phyloP scores from a whole-genome alignment of 2,329 filamentous ascomycete genomes.

The Amphichorda felina region DNA sequence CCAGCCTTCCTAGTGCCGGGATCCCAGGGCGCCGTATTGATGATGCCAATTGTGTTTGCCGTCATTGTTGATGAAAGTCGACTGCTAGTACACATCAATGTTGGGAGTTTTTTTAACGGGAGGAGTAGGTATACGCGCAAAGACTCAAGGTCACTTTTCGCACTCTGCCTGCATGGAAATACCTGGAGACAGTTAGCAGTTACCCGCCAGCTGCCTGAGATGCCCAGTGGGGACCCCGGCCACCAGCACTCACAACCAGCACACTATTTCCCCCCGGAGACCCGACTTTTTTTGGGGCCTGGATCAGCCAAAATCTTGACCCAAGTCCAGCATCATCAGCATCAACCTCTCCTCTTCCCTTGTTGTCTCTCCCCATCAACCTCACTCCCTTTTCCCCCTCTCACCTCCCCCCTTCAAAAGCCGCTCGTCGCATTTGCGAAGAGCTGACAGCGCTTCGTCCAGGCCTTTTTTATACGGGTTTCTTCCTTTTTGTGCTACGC shows the following conservation, averaged over 20 bases:
- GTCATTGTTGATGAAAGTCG: too few species aligned
- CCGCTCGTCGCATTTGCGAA: neutral
- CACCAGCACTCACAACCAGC: neutral
- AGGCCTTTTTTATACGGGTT: neutral
- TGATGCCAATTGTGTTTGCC: too few species aligned
- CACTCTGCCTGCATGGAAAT: neutral
- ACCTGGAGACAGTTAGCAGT: neutral
- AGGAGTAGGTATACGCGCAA: neutral
- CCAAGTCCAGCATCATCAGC: constrained; percentile 3
- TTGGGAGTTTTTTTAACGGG: too few species aligned
- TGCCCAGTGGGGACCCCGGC: neutral
- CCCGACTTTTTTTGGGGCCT: constrained; percentile 3
- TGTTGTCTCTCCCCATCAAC: constrained; percentile 3
- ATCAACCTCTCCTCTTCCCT: constrained; percentile 1
- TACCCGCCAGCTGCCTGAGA: neutral
- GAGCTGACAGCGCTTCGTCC: neutral
- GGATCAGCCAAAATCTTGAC: constrained; percentile 3
- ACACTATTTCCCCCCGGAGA: neutral
- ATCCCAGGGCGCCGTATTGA: too few species aligned
- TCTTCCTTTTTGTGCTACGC: neutral
- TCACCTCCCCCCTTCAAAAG: constrained; percentile 6
- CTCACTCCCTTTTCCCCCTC: constrained; percentile 5
- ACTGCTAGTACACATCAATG: too few species aligned
- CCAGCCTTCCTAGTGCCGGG: too few species aligned
- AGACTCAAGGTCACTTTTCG: too few species aligned